Evolutionary conservation across 1,284 basidiomycete species (phyloP), one percentile per base, ranked within the genome.

Genomic region (Heterobasidion irregulare): DNA sequence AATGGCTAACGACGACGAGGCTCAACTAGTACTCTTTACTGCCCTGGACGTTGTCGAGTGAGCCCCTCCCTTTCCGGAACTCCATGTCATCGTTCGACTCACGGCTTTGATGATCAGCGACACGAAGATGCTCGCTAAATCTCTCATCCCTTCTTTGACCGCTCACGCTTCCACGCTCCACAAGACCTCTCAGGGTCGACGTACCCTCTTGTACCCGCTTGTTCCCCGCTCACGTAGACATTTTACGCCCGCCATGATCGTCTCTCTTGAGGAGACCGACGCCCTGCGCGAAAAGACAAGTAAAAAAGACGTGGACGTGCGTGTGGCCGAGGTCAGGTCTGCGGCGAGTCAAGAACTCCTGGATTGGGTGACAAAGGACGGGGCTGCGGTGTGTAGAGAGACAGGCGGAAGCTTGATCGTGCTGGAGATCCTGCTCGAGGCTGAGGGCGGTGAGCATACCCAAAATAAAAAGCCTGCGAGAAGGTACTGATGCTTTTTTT

Each of bases 1-100:
- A 7, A 92, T 95, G 78, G 89, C 86, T 64, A 76, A 80, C 48
- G 89, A 94, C 62, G 90, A 90, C 50, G 90, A 94, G 61, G 92
- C 92, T 0, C 91, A 94, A 64, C 74, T 90, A 33, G 91, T 94
- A 1, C 72, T 96, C 2, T 94, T 94, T 70, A 91, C 91, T 0
- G 89, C 89, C 1, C 75, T 94, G 15, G 92, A 95, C 66, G 80
- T 89, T 47, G 86, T 91, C 53, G 93, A 95, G 91, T 92, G 66
- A 52, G 82, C 72, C 26, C 48, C 16, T 45, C 26, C 41, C 16
- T 46, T 18, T 51, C 32, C 44, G 4, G 5, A 8, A 0, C 8
- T 10, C 6, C 38, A 6, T 10, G n/a, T 41, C 8, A 12, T n/a
- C 38, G 10, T 41, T 12, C 10, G n/a, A 41, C 26, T 47, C 12